These are phyloP conservation scores for Macrolepiota albuminosa DNA, from an alignment of 768 basidiomycete species.

Conservation along the genomic window DNA sequence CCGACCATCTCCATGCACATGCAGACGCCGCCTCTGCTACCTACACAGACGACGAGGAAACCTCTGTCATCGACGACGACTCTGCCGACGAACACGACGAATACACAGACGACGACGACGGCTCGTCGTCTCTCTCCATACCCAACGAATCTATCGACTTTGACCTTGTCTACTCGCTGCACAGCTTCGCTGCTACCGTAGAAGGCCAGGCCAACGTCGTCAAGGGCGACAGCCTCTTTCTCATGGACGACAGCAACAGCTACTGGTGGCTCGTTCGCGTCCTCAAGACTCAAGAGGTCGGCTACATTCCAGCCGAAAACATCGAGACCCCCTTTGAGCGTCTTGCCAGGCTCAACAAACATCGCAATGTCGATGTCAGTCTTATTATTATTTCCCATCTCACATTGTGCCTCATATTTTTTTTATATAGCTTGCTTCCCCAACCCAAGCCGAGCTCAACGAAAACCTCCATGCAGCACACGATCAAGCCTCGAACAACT, in stretches of 20 bases:
- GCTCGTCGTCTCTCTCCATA: conserved; percentile 78
- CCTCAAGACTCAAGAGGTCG: conserved; percentile 96
- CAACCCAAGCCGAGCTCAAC: conserved; percentile 67
- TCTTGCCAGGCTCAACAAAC: conserved; percentile 92
- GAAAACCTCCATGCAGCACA: conserved; percentile 42
- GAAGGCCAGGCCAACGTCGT: conserved; percentile 99
- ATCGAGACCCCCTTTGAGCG: conserved; percentile 98
- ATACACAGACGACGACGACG: conserved; percentile 69
- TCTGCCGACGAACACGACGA: conserved; percentile 72
- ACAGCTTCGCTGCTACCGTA: conserved; percentile 95
- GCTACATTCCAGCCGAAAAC: conserved; percentile 98
- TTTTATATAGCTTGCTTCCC: conserved; percentile 55
- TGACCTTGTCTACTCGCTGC: conserved; percentile 88
- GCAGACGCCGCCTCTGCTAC: conserved; percentile 40
- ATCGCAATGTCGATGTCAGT: conserved; percentile 93
- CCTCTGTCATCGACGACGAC: conserved; percentile 83
- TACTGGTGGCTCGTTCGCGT: conserved; percentile 99
- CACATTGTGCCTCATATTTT: too few relatives aligned
- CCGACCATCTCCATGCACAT: conserved; percentile 34
- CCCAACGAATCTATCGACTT: conserved; percentile 93
- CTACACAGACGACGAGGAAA: conserved; percentile 61
- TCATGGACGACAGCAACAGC: conserved; percentile 98
- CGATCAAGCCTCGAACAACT: conserved; percentile 42
- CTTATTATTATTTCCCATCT: background rate
- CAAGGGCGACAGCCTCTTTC: conserved; percentile 92